phyloP scores from a whole-genome alignment of 768 basidiomycete species.

The Galerina sulciceps region DNA sequence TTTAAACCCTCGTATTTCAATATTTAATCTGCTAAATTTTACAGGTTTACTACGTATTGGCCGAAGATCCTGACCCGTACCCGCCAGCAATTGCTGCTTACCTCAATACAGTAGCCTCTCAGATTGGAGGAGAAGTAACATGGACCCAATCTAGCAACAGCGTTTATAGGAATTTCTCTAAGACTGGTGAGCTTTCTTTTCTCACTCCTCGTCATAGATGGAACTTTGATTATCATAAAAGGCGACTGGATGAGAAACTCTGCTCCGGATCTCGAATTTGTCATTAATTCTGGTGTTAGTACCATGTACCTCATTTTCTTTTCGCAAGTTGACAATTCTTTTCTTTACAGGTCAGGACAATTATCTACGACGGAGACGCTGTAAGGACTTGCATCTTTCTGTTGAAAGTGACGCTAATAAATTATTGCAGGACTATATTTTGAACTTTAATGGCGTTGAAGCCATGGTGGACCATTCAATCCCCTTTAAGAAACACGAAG shows the following conservation, averaged over 20 bases:
- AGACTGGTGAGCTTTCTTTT: slow-evolving; percentile 13
- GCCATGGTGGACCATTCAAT: slow-evolving; percentile 45
- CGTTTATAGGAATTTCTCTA: slow-evolving; percentile 41
- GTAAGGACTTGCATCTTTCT: slow-evolving; percentile 32
- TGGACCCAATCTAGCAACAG: slow-evolving; percentile 44
- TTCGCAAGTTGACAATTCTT: not conserved
- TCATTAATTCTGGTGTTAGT: slow-evolving; percentile 58
- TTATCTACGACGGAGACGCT: slow-evolving; percentile 62
- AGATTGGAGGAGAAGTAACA: slow-evolving; percentile 46
- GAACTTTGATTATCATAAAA: slow-evolving; percentile 2
- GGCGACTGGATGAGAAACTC: slow-evolving; percentile 65
- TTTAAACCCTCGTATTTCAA: not conserved
- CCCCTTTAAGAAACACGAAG: not conserved
- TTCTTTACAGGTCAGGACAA: slow-evolving; percentile 40
- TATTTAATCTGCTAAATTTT: not conserved
- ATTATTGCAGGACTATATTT: slow-evolving; percentile 48
- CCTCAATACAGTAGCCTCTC: slow-evolving; percentile 31
- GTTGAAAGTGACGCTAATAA: not conserved
- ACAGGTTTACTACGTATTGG: slow-evolving; percentile 50
- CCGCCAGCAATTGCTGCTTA: slow-evolving; percentile 44
- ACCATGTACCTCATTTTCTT: not conserved
- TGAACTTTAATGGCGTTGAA: slow-evolving; percentile 61
- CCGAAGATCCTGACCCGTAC: slow-evolving; percentile 48
- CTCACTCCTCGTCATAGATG: not conserved
- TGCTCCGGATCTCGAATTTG: slow-evolving; percentile 54